Conservation (phyloP, 345 rosid species). For the Populus nigra region DNA sequence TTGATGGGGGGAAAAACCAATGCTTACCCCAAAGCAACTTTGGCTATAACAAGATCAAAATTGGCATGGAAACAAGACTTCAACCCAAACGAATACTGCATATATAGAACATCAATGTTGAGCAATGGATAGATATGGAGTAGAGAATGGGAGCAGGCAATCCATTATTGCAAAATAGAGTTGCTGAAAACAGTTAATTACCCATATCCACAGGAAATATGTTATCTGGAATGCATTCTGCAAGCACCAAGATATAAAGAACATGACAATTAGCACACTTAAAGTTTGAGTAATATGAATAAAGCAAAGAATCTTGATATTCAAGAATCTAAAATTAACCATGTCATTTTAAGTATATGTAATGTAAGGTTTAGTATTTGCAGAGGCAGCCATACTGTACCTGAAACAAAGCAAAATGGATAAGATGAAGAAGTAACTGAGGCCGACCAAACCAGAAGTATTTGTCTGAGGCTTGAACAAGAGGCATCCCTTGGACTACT, state of each 20-base stretch:
- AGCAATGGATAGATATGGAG: not conserved
- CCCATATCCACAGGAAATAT: slow-evolving; percentile 95
- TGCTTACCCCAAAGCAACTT: slow-evolving; percentile 70
- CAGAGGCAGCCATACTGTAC: slow-evolving; percentile 29
- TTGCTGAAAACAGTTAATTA: slow-evolving; percentile 27
- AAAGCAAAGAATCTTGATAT: not conserved
- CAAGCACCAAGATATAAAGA: slow-evolving; percentile 10
- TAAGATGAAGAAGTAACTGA: slow-evolving; percentile 68
- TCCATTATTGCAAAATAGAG: not conserved
- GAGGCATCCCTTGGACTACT: slow-evolving; percentile 95
- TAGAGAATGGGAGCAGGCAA: not conserved
- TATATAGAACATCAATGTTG: not conserved
- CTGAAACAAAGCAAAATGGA: slow-evolving; percentile 93
- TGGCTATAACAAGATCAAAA: slow-evolving; percentile 49
- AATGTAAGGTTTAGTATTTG: not conserved
- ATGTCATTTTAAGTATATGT: not conserved
- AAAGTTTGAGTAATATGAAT: not conserved
- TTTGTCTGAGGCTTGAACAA: slow-evolving; percentile 83
- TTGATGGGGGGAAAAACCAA: not conserved
- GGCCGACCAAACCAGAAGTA: slow-evolving; percentile 90
- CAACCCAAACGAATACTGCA: slow-evolving; percentile 72
- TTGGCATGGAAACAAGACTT: slow-evolving; percentile 72
- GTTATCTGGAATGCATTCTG: slow-evolving; percentile 99
- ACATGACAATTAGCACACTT: not conserved
- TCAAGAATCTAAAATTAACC: not conserved